Percentiles rank a stretch among this genome's conserved stretches.
Evolutionary conservation across 306 rosid species (phyloP).

Genomic region (Cucurbita maxima): DNA sequence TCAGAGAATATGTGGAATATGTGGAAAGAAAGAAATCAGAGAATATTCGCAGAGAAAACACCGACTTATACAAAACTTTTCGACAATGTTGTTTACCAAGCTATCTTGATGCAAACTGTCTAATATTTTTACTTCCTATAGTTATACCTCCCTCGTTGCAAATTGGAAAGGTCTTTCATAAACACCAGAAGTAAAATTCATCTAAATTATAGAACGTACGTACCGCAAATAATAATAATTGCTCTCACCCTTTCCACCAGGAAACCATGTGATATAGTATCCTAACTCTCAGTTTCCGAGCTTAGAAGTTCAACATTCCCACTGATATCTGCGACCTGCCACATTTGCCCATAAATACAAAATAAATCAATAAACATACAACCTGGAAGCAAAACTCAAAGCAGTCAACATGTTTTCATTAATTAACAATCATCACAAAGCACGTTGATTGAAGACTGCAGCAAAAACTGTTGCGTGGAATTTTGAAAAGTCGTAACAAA

Average conservation of each 20-base stretch:
- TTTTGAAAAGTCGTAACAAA: neutral
- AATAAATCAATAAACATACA: neutral
- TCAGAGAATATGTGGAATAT: too few relatives aligned
- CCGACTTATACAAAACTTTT: too few relatives aligned
- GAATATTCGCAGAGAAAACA: too few relatives aligned
- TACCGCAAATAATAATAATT: neutral
- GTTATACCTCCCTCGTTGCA: too few relatives aligned
- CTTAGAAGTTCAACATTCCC: constrained; percentile 16
- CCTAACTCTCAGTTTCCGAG: constrained; percentile 25
- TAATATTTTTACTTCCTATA: too few relatives aligned
- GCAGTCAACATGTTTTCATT: neutral
- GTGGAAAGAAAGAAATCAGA: too few relatives aligned
- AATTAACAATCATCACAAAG: neutral
- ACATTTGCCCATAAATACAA: neutral
- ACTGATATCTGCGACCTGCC: constrained; percentile 19
- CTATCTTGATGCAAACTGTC: too few relatives aligned
- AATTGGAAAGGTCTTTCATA: too few relatives aligned
- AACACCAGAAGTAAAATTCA: neutral
- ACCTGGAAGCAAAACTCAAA: neutral
- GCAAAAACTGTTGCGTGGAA: neutral
- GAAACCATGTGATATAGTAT: constrained; percentile 9
- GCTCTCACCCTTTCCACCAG: constrained; percentile 26
- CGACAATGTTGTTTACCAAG: too few relatives aligned
- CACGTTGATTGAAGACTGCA: neutral
- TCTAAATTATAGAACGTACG: neutral